These are phyloP conservation scores for Daldinia sp. DNA, from an alignment of 2,329 filamentous ascomycete species.

Conservation along the genomic window DNA sequence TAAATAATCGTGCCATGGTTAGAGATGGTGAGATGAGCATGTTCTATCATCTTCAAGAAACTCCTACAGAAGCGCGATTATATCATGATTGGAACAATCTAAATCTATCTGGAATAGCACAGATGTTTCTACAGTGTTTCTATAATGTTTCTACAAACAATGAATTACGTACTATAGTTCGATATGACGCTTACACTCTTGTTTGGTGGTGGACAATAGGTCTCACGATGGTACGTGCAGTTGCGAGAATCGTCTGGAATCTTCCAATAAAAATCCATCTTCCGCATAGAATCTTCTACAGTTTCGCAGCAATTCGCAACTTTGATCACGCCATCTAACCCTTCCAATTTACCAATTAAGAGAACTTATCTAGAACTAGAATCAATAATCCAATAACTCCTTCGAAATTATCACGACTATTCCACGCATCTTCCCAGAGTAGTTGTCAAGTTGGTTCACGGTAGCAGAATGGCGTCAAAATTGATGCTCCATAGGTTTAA, in stretches of 20 bases:
- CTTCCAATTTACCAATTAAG: background rate
- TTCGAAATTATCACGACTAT: slow-evolving; percentile 2
- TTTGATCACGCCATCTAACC: background rate
- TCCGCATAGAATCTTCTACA: slow-evolving; percentile 22
- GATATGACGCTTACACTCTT: slow-evolving; percentile 22
- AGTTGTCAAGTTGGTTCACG: background rate
- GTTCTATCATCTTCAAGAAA: slow-evolving; percentile 45
- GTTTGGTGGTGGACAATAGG: slow-evolving; percentile 21
- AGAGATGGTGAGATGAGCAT: slow-evolving; percentile 12
- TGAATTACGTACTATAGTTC: slow-evolving; percentile 11
- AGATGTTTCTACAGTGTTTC: slow-evolving; percentile 39
- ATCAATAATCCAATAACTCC: slow-evolving; percentile 6
- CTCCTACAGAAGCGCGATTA: slow-evolving; percentile 19
- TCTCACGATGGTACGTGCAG: slow-evolving; percentile 39
- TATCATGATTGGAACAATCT: slow-evolving; percentile 32
- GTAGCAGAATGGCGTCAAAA: too few relatives aligned
- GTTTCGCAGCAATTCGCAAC: background rate
- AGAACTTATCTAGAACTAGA: background rate
- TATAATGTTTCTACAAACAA: slow-evolving; percentile 33
- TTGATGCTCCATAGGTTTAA: too few relatives aligned
- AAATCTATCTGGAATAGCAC: slow-evolving; percentile 42
- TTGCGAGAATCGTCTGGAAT: slow-evolving; percentile 42
- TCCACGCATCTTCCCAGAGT: background rate
- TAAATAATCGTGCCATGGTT: slow-evolving; percentile 51
- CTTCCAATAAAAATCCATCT: too few relatives aligned